Evolutionary conservation across 164 flowering plant species (phyloP).

Genomic region (Annona squamosa): DNA sequence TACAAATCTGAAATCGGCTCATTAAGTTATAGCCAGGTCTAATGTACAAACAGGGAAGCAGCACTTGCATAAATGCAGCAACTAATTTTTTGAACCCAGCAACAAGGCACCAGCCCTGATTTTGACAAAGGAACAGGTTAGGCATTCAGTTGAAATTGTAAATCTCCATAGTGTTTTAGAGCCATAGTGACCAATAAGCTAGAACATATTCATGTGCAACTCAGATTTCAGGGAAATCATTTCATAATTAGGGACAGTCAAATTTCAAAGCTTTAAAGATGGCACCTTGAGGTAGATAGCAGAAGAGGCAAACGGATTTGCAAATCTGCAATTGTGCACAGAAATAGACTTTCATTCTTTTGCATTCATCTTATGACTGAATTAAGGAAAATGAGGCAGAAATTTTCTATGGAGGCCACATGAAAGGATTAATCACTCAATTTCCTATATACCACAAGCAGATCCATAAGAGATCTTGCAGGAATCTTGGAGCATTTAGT

Average conservation of each 20-base stretch:
- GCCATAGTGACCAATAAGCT: neutral
- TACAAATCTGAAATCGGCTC: too few species aligned
- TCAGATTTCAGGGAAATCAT: neutral
- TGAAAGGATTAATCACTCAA: neutral
- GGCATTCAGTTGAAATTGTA: neutral
- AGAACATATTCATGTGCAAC: neutral
- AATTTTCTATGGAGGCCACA: neutral
- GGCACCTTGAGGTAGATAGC: neutral
- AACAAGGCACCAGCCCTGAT: too few species aligned
- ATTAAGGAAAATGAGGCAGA: too few species aligned
- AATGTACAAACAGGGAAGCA: too few species aligned
- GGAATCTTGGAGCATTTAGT: neutral
- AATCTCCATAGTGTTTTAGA: neutral
- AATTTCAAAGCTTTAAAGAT: neutral
- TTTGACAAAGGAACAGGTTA: neutral
- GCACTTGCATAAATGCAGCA: too few species aligned
- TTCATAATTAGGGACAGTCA: neutral
- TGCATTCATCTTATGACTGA: neutral
- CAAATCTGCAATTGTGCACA: neutral
- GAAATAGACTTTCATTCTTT: neutral
- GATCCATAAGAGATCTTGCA: too few species aligned
- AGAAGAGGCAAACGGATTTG: neutral
- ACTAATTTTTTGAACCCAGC: too few species aligned
- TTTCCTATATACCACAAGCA: neutral
- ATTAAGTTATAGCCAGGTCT: too few species aligned